Conservation (phyloP, 2,329 filamentous ascomycete genomes). For the Didymella glomerata region DNA sequence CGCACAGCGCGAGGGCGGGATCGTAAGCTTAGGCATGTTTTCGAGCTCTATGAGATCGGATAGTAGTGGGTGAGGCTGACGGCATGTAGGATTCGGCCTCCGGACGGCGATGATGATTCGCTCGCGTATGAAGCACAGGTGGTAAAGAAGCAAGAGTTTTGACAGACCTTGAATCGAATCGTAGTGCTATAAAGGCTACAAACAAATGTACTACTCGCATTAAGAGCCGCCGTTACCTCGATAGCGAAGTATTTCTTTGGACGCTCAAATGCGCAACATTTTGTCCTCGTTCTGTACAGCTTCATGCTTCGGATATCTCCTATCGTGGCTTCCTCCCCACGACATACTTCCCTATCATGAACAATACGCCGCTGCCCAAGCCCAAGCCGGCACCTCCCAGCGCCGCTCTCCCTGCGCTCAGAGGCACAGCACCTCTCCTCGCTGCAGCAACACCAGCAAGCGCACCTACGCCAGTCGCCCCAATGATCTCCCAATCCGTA, state of each 20-base stretch:
- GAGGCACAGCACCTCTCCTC: conserved; percentile 38
- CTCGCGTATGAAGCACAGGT: too few relatives aligned
- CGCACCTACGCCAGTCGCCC: conserved; percentile 53
- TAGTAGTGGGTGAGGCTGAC: not conserved
- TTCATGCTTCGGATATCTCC: not conserved
- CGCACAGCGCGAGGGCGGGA: conserved; percentile 2
- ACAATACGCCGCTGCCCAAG: conserved; percentile 61
- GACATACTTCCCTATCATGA: conserved; percentile 31
- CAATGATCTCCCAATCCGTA: conserved; percentile 64
- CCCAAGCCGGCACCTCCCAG: conserved; percentile 60
- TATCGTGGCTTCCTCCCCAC: conserved; percentile 29
- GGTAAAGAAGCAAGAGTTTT: not conserved
- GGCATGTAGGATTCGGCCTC: not conserved
- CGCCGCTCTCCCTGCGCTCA: conserved; percentile 49
- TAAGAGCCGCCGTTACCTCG: not conserved
- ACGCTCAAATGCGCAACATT: too few relatives aligned
- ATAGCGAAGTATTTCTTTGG: not conserved
- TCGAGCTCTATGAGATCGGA: not conserved
- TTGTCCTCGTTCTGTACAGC: not conserved
- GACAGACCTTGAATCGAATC: not conserved
- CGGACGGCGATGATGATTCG: not conserved
- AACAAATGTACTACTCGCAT: not conserved
- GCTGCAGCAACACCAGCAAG: conserved; percentile 44
- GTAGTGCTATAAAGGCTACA: not conserved
- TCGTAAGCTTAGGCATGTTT: not conserved